Conservation (phyloP, 306 rosid genomes). For the Glycine latifolia region DNA sequence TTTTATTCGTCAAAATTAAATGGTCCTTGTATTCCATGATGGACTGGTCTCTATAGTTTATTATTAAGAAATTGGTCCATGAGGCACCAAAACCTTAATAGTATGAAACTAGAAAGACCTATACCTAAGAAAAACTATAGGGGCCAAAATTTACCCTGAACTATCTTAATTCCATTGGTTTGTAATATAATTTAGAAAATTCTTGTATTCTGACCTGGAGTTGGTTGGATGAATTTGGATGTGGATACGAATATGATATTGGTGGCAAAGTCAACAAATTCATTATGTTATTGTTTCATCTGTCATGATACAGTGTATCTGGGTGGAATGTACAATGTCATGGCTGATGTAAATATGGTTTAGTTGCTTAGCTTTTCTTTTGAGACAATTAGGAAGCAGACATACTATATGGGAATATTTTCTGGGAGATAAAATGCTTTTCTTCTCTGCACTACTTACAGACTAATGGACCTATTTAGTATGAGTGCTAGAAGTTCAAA, state of each 20-base stretch:
- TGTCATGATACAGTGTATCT: not conserved
- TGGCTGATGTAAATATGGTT: constrained; percentile 30
- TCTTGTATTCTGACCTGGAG: not conserved
- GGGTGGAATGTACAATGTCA: constrained; percentile 17
- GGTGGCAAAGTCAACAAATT: not conserved
- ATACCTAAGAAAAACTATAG: not conserved
- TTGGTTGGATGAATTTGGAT: no score
- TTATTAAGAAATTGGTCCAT: not conserved
- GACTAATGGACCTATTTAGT: not conserved
- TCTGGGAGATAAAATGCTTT: not conserved
- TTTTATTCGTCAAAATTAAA: constrained; percentile 33
- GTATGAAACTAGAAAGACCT: not conserved
- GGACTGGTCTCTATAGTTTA: not conserved
- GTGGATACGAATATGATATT: constrained; percentile 1
- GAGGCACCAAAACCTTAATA: not conserved
- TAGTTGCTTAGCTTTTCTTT: constrained; percentile 3
- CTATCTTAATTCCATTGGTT: not conserved
- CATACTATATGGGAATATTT: not conserved
- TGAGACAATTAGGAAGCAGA: not conserved
- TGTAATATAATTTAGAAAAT: constrained; percentile 21
- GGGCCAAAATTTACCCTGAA: not conserved
- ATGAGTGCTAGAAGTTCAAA: not conserved
- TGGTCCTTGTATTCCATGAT: not conserved
- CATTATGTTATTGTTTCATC: constrained; percentile 3
- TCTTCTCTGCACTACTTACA: not conserved